These are phyloP conservation scores for Phaeosphaeriaceae sp. DNA, from an alignment of 2,329 filamentous ascomycete species.

Conservation along the genomic window DNA sequence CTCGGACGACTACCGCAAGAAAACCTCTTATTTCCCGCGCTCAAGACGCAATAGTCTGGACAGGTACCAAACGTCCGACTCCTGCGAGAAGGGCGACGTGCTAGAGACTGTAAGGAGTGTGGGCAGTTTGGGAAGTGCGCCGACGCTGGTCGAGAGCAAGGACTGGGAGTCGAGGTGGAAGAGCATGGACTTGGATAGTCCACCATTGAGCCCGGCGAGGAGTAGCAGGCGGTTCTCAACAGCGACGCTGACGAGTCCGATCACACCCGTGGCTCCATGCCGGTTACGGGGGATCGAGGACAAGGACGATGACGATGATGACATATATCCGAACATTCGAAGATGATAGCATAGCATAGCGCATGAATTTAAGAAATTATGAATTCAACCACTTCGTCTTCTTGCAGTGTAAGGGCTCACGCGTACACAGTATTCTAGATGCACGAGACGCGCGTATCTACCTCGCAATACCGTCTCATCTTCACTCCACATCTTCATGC, in stretches of 20 bases:
- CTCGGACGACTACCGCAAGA: conserved; percentile 29
- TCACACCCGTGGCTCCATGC: conserved; percentile 38
- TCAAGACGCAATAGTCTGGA: conserved; percentile 40
- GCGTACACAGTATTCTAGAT: not conserved
- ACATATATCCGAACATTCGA: conserved; percentile 33
- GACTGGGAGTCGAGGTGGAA: conserved; percentile 32
- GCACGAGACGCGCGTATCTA: not conserved
- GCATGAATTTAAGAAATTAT: conserved; percentile 8
- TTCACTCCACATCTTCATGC: not conserved
- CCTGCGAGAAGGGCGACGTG: conserved; percentile 43
- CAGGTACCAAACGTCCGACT: conserved; percentile 30
- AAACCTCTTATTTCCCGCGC: conserved; percentile 32
- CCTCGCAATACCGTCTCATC: not conserved
- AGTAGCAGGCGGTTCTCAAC: conserved; percentile 29
- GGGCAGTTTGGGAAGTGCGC: conserved; percentile 40
- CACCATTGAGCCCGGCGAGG: conserved; percentile 28
- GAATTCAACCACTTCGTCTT: not conserved
- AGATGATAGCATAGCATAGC: conserved; percentile 18
- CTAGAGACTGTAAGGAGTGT: conserved; percentile 43
- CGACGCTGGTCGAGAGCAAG: conserved; percentile 40
- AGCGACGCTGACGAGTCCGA: conserved; percentile 32
- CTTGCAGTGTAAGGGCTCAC: not conserved
- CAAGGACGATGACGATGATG: conserved; percentile 26
- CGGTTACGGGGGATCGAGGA: conserved; percentile 32
- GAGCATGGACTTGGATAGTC: conserved; percentile 25